Percentiles rank a stretch among this genome's conserved stretches.
Evolutionary conservation across 305 asterid genomes (phyloP).

Genomic region (Stenogyne calaminthoides): DNA sequence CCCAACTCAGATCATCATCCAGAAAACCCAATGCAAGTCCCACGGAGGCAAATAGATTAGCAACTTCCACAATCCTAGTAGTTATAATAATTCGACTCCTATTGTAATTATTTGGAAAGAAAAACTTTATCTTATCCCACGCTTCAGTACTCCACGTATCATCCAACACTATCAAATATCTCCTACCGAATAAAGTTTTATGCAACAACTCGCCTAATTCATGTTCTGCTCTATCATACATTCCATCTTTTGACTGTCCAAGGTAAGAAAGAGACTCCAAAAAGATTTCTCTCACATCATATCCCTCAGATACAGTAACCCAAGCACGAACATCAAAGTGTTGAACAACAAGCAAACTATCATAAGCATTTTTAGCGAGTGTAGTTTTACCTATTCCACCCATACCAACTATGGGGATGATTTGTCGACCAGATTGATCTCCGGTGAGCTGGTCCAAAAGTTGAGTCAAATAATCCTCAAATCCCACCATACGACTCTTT

Average conservation of each 20-base stretch:
- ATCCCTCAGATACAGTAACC: no score
- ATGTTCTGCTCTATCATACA: not conserved
- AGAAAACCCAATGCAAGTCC: not conserved
- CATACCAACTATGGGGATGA: no score
- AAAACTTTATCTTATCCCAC: not conserved
- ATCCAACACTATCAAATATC: conserved; percentile 8
- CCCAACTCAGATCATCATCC: not conserved
- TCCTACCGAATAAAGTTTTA: not conserved
- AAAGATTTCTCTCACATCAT: no score
- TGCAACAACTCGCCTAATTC: not conserved
- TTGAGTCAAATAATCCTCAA: no score
- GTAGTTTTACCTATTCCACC: no score
- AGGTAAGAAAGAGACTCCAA: no score
- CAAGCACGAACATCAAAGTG: no score
- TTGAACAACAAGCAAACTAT: no score
- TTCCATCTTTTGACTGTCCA: not conserved
- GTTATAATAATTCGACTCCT: conserved; percentile 17
- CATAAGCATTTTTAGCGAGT: no score
- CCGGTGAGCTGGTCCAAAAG: no score
- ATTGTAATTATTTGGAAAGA: conserved; percentile 6
- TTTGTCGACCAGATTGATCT: no score
- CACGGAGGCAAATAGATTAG: not conserved
- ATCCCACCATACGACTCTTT: no score
- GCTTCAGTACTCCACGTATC: not conserved
- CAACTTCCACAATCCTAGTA: not conserved